phyloP scores from a whole-genome alignment of 2,329 filamentous ascomycete genomes.

The Sporothrix schenckii region DNA sequence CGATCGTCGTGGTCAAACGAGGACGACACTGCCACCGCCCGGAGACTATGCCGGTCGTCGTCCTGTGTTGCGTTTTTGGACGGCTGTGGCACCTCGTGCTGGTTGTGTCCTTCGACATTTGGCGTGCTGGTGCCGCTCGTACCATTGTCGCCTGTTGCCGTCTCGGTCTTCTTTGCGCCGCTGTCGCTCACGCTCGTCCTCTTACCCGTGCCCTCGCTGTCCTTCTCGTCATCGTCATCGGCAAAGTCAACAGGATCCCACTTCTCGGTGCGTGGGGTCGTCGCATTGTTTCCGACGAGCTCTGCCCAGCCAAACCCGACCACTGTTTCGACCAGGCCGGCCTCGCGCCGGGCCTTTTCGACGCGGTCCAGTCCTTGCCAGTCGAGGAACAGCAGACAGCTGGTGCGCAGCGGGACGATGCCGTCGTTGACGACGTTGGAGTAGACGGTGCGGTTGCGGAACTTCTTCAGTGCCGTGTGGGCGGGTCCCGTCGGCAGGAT shows the following conservation, averaged over 20 bases:
- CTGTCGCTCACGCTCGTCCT: conserved; percentile 30
- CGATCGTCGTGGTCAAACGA: conserved; percentile 38
- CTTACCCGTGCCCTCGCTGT: too few species aligned
- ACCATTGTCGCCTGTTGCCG: not conserved
- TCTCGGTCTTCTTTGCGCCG: conserved; percentile 23
- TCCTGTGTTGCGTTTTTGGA: conserved; percentile 65
- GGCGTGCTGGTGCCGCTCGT: conserved; percentile 41
- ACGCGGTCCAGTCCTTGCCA: conserved; percentile 94
- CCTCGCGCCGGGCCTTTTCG: conserved; percentile 90
- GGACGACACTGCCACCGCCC: conserved; percentile 47
- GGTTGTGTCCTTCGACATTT: conserved; percentile 46
- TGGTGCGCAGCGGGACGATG: conserved; percentile 92
- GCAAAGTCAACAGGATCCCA: conserved; percentile 44
- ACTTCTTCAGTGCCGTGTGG: conserved; percentile 82
- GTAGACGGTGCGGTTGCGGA: conserved; percentile 88
- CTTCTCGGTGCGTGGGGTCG: conserved; percentile 50
- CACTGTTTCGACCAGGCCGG: conserved; percentile 87
- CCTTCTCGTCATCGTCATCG: not conserved
- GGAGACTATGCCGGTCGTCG: conserved; percentile 64
- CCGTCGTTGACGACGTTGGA: conserved; percentile 98
- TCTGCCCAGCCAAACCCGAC: conserved; percentile 95
- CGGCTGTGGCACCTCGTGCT: conserved; percentile 70
- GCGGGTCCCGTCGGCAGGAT: conserved; percentile 91
- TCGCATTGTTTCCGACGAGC: conserved; percentile 71
- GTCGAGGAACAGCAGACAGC: conserved; percentile 93